phyloP scores from a whole-genome alignment of 2,329 filamentous ascomycete genomes.

The Fusarium torreyae region DNA sequence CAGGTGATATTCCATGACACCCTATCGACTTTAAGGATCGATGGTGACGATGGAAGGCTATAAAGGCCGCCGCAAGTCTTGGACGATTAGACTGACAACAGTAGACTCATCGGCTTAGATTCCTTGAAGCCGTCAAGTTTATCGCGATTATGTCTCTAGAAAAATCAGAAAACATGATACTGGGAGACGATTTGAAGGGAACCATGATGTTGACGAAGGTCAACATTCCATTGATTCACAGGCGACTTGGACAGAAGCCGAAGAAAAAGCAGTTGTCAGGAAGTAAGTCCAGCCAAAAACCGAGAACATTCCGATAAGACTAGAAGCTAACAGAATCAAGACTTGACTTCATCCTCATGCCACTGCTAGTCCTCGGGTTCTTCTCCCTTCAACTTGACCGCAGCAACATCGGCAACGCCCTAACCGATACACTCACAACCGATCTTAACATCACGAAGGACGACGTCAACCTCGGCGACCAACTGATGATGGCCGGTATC shows the following conservation, averaged over 20 bases:
- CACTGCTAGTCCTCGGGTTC: constrained; percentile 62
- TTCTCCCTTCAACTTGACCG: constrained; percentile 60
- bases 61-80: not conserved
- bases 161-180: not conserved
- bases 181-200: not conserved
- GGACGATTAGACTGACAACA: no score
- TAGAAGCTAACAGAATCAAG: constrained; percentile 8
- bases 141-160: accelerated
- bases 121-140: not conserved
- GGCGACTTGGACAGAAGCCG: constrained; percentile 22
- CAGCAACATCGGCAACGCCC: constrained; percentile 61
- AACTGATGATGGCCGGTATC: constrained; percentile 64
- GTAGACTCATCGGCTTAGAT: not conserved
- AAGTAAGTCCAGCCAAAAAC: constrained; percentile 37
- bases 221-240: not conserved
- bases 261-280: constrained; percentile 24
- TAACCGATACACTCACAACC: constrained; percentile 64
- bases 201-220: not conserved
- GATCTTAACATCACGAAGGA: constrained; percentile 65
- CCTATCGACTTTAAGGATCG: not conserved
- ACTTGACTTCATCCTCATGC: constrained; percentile 59
- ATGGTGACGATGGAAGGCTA: not conserved
- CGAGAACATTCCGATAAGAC: not conserved
- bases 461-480: constrained; percentile 65
- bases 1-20: not conserved